phyloP scores from a whole-genome alignment of 768 basidiomycete genomes.

The Calocybe gangraenosa region DNA sequence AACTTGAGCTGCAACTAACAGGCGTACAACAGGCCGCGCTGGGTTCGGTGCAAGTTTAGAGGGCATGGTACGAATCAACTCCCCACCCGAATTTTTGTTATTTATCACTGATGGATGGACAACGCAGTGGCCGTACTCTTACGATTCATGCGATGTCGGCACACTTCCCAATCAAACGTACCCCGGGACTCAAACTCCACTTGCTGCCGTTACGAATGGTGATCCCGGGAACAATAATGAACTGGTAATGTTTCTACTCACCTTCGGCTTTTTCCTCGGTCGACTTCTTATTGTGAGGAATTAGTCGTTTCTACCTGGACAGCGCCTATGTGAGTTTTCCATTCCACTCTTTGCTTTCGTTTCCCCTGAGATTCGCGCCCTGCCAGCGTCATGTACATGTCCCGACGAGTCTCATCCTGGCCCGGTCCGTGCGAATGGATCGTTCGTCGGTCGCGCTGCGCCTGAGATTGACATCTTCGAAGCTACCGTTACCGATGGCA shows the following conservation, averaged over 20 bases:
- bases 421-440: conserved; percentile 40
- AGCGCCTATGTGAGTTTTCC: conserved; percentile 30
- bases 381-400: conserved; percentile 36
- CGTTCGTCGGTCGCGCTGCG: conserved; percentile 59
- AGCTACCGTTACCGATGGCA: conserved; percentile 31
- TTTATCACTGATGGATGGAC: not conserved
- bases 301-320: conserved; percentile 70
- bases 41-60: conserved; percentile 69
- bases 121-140: conserved; percentile 60
- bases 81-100: no score
- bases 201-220: conserved; percentile 38
- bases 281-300: not conserved
- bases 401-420: conserved; percentile 41
- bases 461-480: conserved; percentile 75
- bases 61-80: conserved; percentile 62
- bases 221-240: conserved; percentile 38
- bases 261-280: not conserved
- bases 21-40: conserved; percentile 46
- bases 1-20: conserved; percentile 28
- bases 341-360: not conserved
- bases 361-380: not conserved
- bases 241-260: conserved; percentile 23
- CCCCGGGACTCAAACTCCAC: conserved; percentile 48
- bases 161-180: conserved; percentile 76
- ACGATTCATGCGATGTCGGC: conserved; percentile 76